phyloP scores from a whole-genome alignment of 805 yeast genomes.

The Hyphopichia homilentoma region DNA sequence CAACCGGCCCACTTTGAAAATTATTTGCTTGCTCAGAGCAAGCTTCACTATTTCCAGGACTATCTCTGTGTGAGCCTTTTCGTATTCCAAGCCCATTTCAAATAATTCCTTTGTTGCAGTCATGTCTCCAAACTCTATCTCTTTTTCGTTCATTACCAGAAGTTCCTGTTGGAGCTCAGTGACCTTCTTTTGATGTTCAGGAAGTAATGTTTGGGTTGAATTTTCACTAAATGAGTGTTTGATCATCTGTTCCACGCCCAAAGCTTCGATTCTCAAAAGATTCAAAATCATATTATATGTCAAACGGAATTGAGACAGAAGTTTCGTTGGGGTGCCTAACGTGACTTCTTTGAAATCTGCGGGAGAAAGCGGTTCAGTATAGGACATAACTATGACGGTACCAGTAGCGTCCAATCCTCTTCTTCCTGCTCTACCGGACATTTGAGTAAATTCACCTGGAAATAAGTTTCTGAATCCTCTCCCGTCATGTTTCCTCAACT shows the following conservation, averaged over 20 bases:
- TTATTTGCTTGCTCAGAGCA: constrained; percentile 43
- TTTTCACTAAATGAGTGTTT: constrained; percentile 94
- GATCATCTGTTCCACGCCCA: constrained; percentile 97
- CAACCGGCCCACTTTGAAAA: constrained; percentile 52
- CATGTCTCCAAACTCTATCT: constrained; percentile 23
- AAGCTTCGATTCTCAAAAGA: constrained; percentile 85
- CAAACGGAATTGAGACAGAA: constrained; percentile 87
- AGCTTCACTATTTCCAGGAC: constrained; percentile 45
- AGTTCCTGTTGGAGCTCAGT: too few species aligned
- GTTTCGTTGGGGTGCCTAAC: constrained; percentile 84
- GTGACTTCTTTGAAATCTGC: constrained; percentile 72
- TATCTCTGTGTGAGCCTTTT: constrained; percentile 41
- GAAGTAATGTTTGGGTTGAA: constrained; percentile 75
- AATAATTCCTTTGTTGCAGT: constrained; percentile 45
- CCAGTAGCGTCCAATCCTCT: constrained; percentile 93
- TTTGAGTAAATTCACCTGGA: constrained; percentile 97
- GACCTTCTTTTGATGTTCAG: constrained; percentile 75
- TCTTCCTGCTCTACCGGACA: constrained; percentile 99
- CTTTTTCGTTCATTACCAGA: constrained; percentile 28
- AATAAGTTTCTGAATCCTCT: constrained; percentile 70
- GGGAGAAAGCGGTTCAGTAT: constrained; percentile 56
- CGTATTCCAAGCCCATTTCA: constrained; percentile 43
- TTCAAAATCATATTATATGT: constrained; percentile 96
- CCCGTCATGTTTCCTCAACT: constrained; percentile 88
- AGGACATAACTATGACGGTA: constrained; percentile 90